Conservation (phyloP, 2,329 filamentous ascomycete species). For the Chaetomium strumarium region DNA sequence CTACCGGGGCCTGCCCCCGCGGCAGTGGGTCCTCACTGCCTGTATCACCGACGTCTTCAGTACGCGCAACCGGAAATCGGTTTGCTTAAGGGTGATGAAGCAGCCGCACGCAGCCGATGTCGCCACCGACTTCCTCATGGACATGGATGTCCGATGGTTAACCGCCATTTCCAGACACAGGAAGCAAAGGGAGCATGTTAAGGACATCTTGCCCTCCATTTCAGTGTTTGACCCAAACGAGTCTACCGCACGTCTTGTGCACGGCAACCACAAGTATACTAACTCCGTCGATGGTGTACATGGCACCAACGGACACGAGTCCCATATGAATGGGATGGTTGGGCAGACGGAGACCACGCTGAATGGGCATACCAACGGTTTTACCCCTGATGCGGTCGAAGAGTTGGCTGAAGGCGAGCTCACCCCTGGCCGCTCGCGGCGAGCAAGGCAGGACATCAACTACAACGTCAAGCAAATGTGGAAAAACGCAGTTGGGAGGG, state of each 20-base stretch:
- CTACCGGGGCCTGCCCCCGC: slow-evolving; percentile 24
- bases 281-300: slow-evolving; percentile 17
- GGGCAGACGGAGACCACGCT: slow-evolving; percentile 10
- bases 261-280: slow-evolving; percentile 30
- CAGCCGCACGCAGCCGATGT: slow-evolving; percentile 25
- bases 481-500: slow-evolving; percentile 50
- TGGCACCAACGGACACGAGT: slow-evolving; percentile 9
- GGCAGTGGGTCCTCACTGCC: slow-evolving; percentile 37
- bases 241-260: slow-evolving; percentile 22
- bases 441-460: slow-evolving; percentile 42
- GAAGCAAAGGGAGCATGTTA: slow-evolving; percentile 33
- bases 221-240: slow-evolving; percentile 37
- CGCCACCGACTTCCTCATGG: slow-evolving; percentile 42
- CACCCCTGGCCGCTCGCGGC: slow-evolving; percentile 47
- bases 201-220: slow-evolving; percentile 38
- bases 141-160: slow-evolving; percentile 44
- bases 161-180: slow-evolving; percentile 34
- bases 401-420: slow-evolving; percentile 42
- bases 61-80: slow-evolving; percentile 29
- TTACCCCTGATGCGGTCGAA: slow-evolving; percentile 33
- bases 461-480: slow-evolving; percentile 57
- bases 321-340: slow-evolving; percentile 14
- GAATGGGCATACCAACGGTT: slow-evolving; percentile 19
- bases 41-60: slow-evolving; percentile 38
- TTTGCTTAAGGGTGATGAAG: slow-evolving; percentile 33